Base-by-base conservation (phyloP, 2,329 filamentous ascomycete genomes). In the Xylariaceae sp. region DNA sequence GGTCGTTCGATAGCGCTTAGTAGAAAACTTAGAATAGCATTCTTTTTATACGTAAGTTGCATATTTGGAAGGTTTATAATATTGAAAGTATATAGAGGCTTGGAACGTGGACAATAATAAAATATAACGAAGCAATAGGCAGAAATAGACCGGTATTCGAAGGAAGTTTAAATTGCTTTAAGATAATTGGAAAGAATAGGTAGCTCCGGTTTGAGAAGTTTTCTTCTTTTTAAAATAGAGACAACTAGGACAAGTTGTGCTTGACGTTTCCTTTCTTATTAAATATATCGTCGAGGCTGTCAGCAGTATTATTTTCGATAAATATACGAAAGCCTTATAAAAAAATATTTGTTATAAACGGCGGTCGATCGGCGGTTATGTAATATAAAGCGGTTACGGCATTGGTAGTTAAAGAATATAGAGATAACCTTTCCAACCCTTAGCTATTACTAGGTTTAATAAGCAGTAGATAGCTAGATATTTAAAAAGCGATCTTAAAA, bases 201-300 rank as follows among this genome's bases (percentile, higher is more conserved):
- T 65, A 73, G 55, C 79, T 75, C 50, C 77, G 74, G 11, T 73
- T 69, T 3, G 64, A 53, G 14, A 80, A 75, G 59, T 80, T 83
- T 54, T 80, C 79, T 58, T 83, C 83, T 68, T 83, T 83, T 38
- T 79, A 69, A 3, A 80, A 80, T 56, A 83, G 79, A 1, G 81
- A 81, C n/a, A 84, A 67, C 59, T 83, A 80, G 29, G 82, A 73
- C 50, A 82, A 79, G 50, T 83, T 79, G 46, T 84, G 80, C 53
- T 81, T 80, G 45, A 66, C 67, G 21, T 71, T 69, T n/a, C 79
- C 69, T 62, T 82, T 83, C 65, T 80, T 82, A 40, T 67, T 71
- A 23, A 69, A 65, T 20, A 58, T 52, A 37, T 79, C 75, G 32
- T 78, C 75, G 11, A 55, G 55, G 10, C 56, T 52, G 21, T 75